These are phyloP conservation scores for Rhizopogon rudus DNA, from an alignment of 768 basidiomycete genomes.

Conservation along the genomic window DNA sequence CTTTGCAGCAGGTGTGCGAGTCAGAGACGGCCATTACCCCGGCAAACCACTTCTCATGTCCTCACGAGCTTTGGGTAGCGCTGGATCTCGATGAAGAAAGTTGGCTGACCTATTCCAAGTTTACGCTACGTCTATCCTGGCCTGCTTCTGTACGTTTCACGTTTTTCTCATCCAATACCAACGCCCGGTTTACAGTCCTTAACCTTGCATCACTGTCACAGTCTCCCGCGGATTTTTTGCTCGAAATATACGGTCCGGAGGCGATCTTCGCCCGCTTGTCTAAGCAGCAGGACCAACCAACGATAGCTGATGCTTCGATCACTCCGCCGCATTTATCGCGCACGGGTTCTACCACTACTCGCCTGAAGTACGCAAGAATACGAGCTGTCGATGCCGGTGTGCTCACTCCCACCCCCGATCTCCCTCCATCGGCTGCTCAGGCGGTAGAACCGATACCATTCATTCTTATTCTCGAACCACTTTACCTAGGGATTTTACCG, in stretches of 20 bases:
- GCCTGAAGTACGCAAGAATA: constrained; percentile 53
- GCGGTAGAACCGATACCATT: constrained; percentile 38
- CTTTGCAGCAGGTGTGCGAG: constrained; percentile 34
- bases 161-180: constrained; percentile 1
- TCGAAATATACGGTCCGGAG: constrained; percentile 34
- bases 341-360: constrained; percentile 20
- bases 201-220: constrained; percentile 12
- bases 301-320: neutral
- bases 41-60: constrained; percentile 21
- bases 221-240: constrained; percentile 41
- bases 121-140: constrained; percentile 53
- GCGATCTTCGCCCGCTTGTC: constrained; percentile 19
- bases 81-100: constrained; percentile 37
- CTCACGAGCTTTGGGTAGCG: constrained; percentile 43
- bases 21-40: constrained; percentile 1
- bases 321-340: neutral
- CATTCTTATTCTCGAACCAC: constrained; percentile 52
- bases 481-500: constrained; percentile 56
- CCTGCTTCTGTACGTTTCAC: constrained; percentile 44
- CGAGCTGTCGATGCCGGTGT: constrained; percentile 51
- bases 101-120: constrained; percentile 39
- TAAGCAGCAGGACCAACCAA: constrained; percentile 4
- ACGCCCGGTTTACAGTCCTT: neutral
- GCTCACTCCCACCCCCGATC: constrained; percentile 31
- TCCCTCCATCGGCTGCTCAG: constrained; percentile 11